Conservation (phyloP, 352 stramenopile genomes). For the Pythium brachiatum region DNA sequence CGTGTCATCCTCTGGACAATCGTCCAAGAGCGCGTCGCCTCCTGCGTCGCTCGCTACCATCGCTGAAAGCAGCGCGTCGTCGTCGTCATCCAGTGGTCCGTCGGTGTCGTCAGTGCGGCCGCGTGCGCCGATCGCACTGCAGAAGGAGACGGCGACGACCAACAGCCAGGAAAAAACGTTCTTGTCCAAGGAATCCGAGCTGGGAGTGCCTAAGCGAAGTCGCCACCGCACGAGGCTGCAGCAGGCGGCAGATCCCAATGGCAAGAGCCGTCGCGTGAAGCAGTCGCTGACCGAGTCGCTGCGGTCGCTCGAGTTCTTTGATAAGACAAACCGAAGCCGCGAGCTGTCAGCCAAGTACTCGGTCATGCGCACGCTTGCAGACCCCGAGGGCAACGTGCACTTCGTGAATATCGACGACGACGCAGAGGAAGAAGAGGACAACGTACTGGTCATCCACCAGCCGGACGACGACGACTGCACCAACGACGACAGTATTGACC, state of each 20-base stretch:
- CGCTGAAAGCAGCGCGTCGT: constrained; percentile 1
- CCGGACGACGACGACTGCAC: neutral
- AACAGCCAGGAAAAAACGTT: constrained; percentile 37
- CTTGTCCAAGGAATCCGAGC: constrained; percentile 36
- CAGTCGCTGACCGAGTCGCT: constrained; percentile 70
- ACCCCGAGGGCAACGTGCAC: constrained; percentile 73
- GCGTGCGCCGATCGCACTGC: constrained; percentile 50
- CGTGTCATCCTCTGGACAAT: neutral
- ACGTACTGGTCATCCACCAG: constrained; percentile 1
- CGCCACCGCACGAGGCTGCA: constrained; percentile 32
- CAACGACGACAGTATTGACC: neutral
- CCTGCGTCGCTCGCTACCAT: constrained; percentile 9
- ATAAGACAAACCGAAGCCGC: constrained; percentile 67
- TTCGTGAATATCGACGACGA: constrained; percentile 70
- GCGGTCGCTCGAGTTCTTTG: constrained; percentile 69
- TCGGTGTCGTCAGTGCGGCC: constrained; percentile 42
- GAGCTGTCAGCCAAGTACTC: constrained; percentile 59
- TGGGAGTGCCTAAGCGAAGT: constrained; percentile 42
- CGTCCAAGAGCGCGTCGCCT: neutral
- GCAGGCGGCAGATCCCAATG: constrained; percentile 24
- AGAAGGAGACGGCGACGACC: constrained; percentile 35
- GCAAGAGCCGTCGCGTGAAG: constrained; percentile 56
- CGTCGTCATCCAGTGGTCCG: constrained; percentile 17
- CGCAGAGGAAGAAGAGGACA: constrained; percentile 8
- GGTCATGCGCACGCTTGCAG: constrained; percentile 52